Base-by-base conservation (phyloP, 192 early-diverging fungal species). In the Entomortierella parvispora region DNA sequence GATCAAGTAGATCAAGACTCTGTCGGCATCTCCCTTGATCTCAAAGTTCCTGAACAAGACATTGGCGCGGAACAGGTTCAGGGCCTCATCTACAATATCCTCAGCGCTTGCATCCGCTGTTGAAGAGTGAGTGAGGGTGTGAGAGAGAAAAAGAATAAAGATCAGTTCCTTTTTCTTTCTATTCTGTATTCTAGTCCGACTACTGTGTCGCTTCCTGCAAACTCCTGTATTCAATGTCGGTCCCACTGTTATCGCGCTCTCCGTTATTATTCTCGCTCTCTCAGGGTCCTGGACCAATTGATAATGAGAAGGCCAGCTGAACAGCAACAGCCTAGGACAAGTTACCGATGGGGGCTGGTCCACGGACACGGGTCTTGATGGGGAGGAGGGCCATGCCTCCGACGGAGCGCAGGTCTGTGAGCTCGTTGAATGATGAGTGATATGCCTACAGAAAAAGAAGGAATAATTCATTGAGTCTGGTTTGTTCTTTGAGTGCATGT, bases 41-140 rank as follows among this genome's bases (percentile, higher is more conserved):
- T 99, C 97, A 90, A 99, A 99, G 88, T 99, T 99, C 61, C 95
- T 90, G 89, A 99, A 99, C 51, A 99, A 86, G 74, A 93, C 93
- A 82, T 99, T 99, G 59, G 97, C 95, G 29, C 96, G 90, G 88
- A 96, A 99, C 56, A 99, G 79, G 65, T 89, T 91, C 49, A 99
- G 70, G 34, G 98, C 93, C 78, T 99, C 98, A 69, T 98, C 96
- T 64, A 99, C 88, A 32, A 94, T 93, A 82, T 99, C 98, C 45
- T 94, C 90, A 4, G 77, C 81, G 54, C 71, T 63, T 7, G 77
- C 59, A 32, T 91, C 90, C 56, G 87, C 88, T 87, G 31, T 51
- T 54, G 8, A 51, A 45, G 15, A 5, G 28, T 29, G 15, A 26
- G 34, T 48, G 9, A 49, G 23, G 33, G 26, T 29, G 32, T 37